Evolutionary conservation across 176 grass and related monocot species (phyloP), one percentile per base, ranked within the genome.

Genomic region (Melocanna baccifera): DNA sequence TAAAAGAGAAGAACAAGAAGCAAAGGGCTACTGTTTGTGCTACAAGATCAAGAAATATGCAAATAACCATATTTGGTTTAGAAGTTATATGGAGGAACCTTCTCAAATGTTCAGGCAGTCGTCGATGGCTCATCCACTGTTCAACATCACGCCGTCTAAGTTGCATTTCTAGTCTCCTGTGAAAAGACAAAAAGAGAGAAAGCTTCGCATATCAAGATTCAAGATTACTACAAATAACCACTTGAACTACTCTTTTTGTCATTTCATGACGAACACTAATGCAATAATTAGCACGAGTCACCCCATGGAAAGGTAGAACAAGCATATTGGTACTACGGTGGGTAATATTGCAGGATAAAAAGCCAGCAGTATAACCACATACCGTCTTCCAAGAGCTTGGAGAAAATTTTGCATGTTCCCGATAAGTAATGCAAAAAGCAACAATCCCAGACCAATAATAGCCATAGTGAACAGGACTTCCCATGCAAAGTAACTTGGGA

Each of bases 361-460:
- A 72, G 20, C 1, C 22, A 56, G 0, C 7, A 59, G 29, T 83
- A 68, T 47, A 83, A 86, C 18, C 62, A 25, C 75, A 29, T 88
- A 98, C 96, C 96, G 86, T 85, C 93, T 91, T 85, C 91, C 93
- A 90, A 98, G 96, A 77, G 93, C 93, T 83, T 98, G 96, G 73
- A 98, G 96, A 86, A 98, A 98, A 81, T 98, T 98, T 84, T 98
- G 96, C 96, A 55, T 98, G 74, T 95, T 95, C 23, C 96, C 96
- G 10, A 98, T 94, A 65, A 99, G 96, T 78, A 98, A 85, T 50
- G 96, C 96, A 25, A 95, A 94, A 82, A 91, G 93, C 28, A 98
- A 67, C 48, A 98, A 83, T 7, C 96, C 93, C 75, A 95, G 76
- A 81, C 96, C 96, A 91, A 98, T 70, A 82, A 98, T 98, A 71